Conservation (phyloP, 345 rosid species). For the Lenwebbia sp. region DNA sequence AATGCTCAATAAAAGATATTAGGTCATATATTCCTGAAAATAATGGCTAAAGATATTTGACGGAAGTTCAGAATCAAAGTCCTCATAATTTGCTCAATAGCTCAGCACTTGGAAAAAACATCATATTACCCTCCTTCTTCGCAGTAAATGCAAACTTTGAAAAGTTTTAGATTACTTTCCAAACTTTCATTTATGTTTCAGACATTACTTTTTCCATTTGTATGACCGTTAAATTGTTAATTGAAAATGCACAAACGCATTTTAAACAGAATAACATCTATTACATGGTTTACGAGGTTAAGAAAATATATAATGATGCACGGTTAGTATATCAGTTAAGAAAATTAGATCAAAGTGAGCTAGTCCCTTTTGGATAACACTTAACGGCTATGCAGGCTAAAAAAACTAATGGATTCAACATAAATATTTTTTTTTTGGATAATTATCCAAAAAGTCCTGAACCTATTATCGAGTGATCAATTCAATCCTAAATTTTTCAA, state of each 20-base stretch:
- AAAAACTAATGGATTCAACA: background rate
- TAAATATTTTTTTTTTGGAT: background rate
- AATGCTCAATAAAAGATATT: too few species aligned
- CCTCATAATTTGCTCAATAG: background rate
- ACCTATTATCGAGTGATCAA: too few species aligned
- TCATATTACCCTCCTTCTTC: background rate
- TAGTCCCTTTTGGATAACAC: background rate
- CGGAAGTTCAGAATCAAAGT: background rate
- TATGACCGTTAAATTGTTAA: background rate
- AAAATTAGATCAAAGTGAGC: background rate
- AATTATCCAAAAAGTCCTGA: too few species aligned
- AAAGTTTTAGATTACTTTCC: background rate
- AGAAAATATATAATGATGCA: background rate
- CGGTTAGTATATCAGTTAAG: background rate
- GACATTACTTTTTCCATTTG: background rate
- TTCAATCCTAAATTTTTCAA: background rate
- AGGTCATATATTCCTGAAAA: background rate
- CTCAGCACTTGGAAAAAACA: background rate
- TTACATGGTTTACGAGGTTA: background rate
- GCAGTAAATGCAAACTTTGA: background rate
- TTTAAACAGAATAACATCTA: background rate
- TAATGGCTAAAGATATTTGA: too few species aligned
- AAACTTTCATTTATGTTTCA: background rate
- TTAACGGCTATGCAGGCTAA: accelerated
- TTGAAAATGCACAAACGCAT: background rate